Percentiles rank a stretch among this genome's conserved stretches.
Evolutionary conservation across 1,284 basidiomycete genomes (phyloP).

Genomic region (Pascua guehoae): DNA sequence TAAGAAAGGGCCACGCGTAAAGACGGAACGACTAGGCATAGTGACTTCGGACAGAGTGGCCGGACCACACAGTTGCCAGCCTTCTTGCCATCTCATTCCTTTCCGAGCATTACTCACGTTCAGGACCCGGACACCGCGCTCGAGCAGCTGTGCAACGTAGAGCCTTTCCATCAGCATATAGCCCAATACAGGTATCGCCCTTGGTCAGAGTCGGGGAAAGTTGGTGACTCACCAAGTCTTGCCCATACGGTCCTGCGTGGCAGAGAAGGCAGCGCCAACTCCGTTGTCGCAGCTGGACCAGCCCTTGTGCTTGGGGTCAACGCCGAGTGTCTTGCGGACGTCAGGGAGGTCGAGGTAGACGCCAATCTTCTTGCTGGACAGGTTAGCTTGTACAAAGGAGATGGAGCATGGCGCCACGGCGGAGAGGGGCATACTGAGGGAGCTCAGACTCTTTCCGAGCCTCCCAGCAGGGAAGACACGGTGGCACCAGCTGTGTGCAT

Average conservation of each 20-base stretch:
- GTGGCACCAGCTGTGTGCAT: not conserved
- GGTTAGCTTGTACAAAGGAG: not conserved
- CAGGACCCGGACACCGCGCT: constrained; percentile 66
- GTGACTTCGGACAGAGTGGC: too few species aligned
- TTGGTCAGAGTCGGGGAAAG: too few species aligned
- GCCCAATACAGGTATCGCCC: too few species aligned
- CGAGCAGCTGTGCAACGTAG: constrained; percentile 67
- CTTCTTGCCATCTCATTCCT: not conserved
- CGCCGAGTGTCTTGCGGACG: constrained; percentile 59
- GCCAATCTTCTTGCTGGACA: constrained; percentile 39
- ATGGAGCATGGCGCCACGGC: not conserved
- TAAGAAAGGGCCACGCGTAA: not conserved
- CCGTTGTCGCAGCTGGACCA: constrained; percentile 55
- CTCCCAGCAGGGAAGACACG: too few species aligned
- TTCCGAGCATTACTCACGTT: constrained; percentile 45
- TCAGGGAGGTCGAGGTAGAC: constrained; percentile 58
- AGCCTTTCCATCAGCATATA: constrained; percentile 19
- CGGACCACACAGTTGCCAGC: too few species aligned
- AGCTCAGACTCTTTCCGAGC: too few species aligned
- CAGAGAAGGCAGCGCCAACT: constrained; percentile 46
- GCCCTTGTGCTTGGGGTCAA: constrained; percentile 55
- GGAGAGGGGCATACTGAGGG: too few species aligned
- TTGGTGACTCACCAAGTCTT: constrained; percentile 34
- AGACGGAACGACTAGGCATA: too few species aligned
- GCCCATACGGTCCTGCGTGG: constrained; percentile 33